Base-by-base conservation (phyloP, 2,329 filamentous ascomycete species). In the Graphilbum sp. region DNA sequence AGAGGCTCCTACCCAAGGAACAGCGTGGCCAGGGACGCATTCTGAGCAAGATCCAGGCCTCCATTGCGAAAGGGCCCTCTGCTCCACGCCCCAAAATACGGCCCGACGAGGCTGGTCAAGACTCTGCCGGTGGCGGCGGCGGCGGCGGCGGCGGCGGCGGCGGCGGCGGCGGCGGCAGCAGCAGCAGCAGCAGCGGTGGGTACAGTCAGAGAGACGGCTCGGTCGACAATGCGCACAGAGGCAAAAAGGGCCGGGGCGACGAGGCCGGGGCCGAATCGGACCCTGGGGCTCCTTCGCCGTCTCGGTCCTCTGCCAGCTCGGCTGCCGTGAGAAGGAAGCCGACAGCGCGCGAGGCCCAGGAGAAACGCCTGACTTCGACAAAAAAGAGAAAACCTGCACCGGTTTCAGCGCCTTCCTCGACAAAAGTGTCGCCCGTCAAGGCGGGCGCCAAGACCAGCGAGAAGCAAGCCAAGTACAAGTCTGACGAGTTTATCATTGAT, bases 11-110 rank as follows among this genome's bases (percentile, higher is more conserved):
- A 11, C 64, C 68, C 5, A 62, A 60, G 44, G 61, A 67, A 34
- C 71, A 78, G 39, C 62, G 74, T 36, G 70, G 69, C 37, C 68
- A 67, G 39, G 73, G 73, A 37, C 75, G 68, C 36, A 68, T 66
- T 36, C 54, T 79, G 25, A 78, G 74, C 55, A 72, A 68, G 47
- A 55, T 79, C 9, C 73, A 78, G 46, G 68, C 65, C 11, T 63
- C 65, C 10, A 61, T 79, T 33, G 71, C 67, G 35, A 69, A 67
- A 50, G 64, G 64, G 2, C 30, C 41, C 2, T 51, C 62, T n/a
- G 53, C 61, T 4, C 61, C 69, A 2, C 72, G 67, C 49, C 60
- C 63, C 45, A 63, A 64, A 44, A 55, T 60, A 6, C 69, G 66
- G 47, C 54, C 57, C 9, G 69, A 75, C 17, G 67, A 67, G 13